A percentile compares a stretch with the other conserved stretches of the same genome.
phyloP scores from a whole-genome alignment of 345 rosid genomes.

The Citrus sinensis region DVS_A1.0 CM039165.1:36693501-36694000 shows the following conservation, averaged over 20 bases:
- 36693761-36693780: slow-evolving; percentile 74
- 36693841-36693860: slow-evolving; percentile 79
- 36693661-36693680: not conserved
- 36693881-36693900: not conserved
- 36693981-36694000: no score
- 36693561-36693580: slow-evolving; percentile 75
- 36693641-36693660: not conserved
- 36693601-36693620: not conserved
- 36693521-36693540: slow-evolving; percentile 95
- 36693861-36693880: slow-evolving; percentile 20
- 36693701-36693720: not conserved
- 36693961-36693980: no score
- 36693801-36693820: slow-evolving; percentile 99
- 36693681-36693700: not conserved
- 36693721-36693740: not conserved
- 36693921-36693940: not conserved
- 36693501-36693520: slow-evolving; percentile 93
- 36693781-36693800: slow-evolving; percentile 92
- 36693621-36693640: not conserved
- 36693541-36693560: slow-evolving; percentile 90
- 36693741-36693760: not conserved
- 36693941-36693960: not conserved
- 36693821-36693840: slow-evolving; percentile 97
- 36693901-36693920: not conserved
- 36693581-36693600: slow-evolving; percentile 68